Evolutionary conservation across 2,329 filamentous ascomycete genomes (phyloP).

Genomic region (Davidsoniella eucalypti): DNA sequence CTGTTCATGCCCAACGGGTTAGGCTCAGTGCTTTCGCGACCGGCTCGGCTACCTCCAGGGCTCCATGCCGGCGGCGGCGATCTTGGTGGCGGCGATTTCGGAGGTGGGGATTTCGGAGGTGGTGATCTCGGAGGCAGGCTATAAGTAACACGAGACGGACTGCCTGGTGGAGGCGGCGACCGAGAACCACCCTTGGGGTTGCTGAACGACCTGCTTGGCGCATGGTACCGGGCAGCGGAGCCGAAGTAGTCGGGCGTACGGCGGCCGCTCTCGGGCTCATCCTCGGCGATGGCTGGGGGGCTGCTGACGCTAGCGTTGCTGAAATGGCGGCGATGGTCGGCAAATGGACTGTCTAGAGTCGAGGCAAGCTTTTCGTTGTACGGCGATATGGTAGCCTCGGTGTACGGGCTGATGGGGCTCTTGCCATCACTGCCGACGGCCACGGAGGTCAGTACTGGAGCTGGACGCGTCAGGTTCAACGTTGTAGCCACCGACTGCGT

Average conservation of each 20-base stretch:
- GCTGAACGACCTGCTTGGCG: slow-evolving; percentile 38
- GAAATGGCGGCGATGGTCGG: slow-evolving; percentile 2
- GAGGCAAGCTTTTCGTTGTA: not conserved
- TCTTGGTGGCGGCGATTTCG: not conserved
- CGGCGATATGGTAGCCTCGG: slow-evolving; percentile 2
- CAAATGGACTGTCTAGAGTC: slow-evolving; percentile 2
- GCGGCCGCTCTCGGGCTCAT: slow-evolving; percentile 20
- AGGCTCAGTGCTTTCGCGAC: slow-evolving; percentile 18
- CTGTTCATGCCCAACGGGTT: slow-evolving; percentile 42
- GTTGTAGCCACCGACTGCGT: slow-evolving; percentile 23
- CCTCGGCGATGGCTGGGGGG: not conserved
- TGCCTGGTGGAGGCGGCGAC: not conserved
- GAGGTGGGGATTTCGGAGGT: not conserved
- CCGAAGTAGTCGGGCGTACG: slow-evolving; percentile 40
- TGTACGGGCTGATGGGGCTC: slow-evolving; percentile 4
- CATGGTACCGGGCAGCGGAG: slow-evolving; percentile 35
- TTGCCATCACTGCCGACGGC: not conserved
- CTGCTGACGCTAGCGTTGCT: not conserved
- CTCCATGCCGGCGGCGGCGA: slow-evolving; percentile 10
- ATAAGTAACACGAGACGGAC: slow-evolving; percentile 1
- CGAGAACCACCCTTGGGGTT: slow-evolving; percentile 25
- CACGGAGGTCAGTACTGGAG: not conserved
- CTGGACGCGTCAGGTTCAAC: slow-evolving; percentile 16
- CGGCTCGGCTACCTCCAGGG: slow-evolving; percentile 13
- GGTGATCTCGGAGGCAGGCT: slow-evolving; percentile 4